Evolutionary conservation across 768 basidiomycete genomes (phyloP), one percentile per base, ranked within the genome.

Genomic region (Fomitopsis pulvina): DNA sequence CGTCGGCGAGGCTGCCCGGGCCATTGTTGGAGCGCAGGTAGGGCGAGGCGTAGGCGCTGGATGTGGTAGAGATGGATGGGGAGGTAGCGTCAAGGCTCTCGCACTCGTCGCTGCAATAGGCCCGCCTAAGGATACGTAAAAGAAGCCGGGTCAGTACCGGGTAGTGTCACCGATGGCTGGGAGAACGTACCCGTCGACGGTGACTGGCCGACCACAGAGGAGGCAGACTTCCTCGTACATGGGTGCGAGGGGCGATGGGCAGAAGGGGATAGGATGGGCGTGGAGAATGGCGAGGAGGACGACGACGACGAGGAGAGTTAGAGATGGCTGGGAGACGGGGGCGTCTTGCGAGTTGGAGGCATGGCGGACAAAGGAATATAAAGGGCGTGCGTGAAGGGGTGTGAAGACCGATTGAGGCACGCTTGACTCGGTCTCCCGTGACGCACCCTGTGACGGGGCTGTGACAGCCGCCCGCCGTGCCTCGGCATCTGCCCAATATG

Each of bases 201-300:
- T 63, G 57, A 86, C 73, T 48, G 78, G 78, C 65, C 77, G 81
- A 47, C 85, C 83, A 63, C 87, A 89, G 47, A 76, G 70, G 50
- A 89, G 74, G 63, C 87, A 89, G 60, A 82, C 74, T 72, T 87
- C 85, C 75, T 86, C 81, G 66, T 85, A 87, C 86, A 88, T 89
- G 51, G 48, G 34, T 18, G n/a, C 14, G 27, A 41, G 37, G 18
- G n/a, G 39, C 16, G 47, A 2, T 5, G 34, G 25, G 47, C 21
- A 32, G 20, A 14, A 10, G 21, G 41, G 9, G n/a, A n/a, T n/a
- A n/a, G n/a, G n/a, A n/a, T n/a, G 21, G 25, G 41, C 41, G n/a
- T 24, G 24, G 43, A 41, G 34, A 25, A 30, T 10, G 45, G 20
- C 6, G 18, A 22, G 6, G 28, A 11, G 27, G 29, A 46, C 18